Conservation (phyloP, 2,329 filamentous ascomycete genomes). For the Ceratocystis cacaofunesta region DNA sequence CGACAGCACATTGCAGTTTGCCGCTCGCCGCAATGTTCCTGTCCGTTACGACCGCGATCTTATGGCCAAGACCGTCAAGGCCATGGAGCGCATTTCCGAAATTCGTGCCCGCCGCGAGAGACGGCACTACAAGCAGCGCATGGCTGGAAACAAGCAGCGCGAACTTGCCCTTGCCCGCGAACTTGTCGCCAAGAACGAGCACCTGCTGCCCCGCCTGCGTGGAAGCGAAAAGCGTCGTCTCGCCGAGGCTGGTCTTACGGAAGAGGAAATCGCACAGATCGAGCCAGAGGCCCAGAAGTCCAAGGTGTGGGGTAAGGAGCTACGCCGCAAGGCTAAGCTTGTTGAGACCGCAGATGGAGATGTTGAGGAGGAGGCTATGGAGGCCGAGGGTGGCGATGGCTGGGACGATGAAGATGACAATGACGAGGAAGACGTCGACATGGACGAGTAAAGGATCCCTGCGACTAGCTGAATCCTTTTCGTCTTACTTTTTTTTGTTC, state of each 20-base stretch:
- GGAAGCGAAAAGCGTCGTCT: slow-evolving; percentile 46
- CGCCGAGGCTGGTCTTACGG: slow-evolving; percentile 37
- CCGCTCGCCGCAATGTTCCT: slow-evolving; percentile 82
- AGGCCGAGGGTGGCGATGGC: slow-evolving; percentile 18
- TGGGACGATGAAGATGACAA: slow-evolving; percentile 25
- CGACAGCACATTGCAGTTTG: slow-evolving; percentile 85
- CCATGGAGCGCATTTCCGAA: slow-evolving; percentile 82
- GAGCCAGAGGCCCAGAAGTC: slow-evolving; percentile 26
- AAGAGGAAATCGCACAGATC: slow-evolving; percentile 35
- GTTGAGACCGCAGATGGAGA: slow-evolving; percentile 20
- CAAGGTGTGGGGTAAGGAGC: slow-evolving; percentile 31
- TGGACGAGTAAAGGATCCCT: slow-evolving; percentile 25
- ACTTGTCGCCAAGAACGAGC: slow-evolving; percentile 81
- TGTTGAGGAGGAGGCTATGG: slow-evolving; percentile 21
- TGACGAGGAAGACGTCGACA: slow-evolving; percentile 28
- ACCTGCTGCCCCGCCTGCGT: slow-evolving; percentile 65
- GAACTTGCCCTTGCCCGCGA: slow-evolving; percentile 69
- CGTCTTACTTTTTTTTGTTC: not conserved
- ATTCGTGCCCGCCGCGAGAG: slow-evolving; percentile 72
- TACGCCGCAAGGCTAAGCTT: slow-evolving; percentile 21
- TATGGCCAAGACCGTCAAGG: slow-evolving; percentile 70
- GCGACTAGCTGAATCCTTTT: slow-evolving; percentile 17
- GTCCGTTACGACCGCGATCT: slow-evolving; percentile 92
- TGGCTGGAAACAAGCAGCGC: slow-evolving; percentile 77
- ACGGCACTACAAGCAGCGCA: slow-evolving; percentile 84